Conservation (phyloP, 2,329 filamentous ascomycete genomes). For the Aaosphaeria arxii region DNA sequence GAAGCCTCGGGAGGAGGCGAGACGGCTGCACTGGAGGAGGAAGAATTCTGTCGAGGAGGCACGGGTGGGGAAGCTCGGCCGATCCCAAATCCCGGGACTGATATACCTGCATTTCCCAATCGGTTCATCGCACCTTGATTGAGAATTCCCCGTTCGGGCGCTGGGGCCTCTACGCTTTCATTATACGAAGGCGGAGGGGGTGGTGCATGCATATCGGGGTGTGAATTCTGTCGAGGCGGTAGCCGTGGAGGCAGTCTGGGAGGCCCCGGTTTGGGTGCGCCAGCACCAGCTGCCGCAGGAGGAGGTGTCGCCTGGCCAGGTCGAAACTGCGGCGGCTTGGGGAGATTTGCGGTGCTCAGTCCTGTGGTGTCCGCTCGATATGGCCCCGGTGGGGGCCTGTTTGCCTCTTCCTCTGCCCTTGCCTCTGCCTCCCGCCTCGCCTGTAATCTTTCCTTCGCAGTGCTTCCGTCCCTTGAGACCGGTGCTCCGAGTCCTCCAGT, state of each 20-base stretch:
- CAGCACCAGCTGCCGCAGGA: conserved; percentile 19
- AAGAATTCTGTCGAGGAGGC: conserved; percentile 23
- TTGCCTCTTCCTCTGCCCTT: conserved; percentile 34
- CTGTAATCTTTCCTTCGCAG: conserved; percentile 36
- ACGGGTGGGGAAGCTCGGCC: conserved; percentile 43
- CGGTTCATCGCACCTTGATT: conserved; percentile 63
- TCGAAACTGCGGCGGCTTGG: conserved; percentile 64
- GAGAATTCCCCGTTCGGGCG: conserved; percentile 39
- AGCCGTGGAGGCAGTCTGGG: conserved; percentile 65
- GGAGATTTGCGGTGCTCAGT: conserved; percentile 64
- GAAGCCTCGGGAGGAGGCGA: conserved; percentile 7
- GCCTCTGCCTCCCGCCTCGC: conserved; percentile 30
- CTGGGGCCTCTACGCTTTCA: conserved; percentile 29
- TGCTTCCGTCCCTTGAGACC: conserved; percentile 35
- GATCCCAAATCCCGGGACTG: conserved; percentile 76
- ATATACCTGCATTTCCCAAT: conserved; percentile 71
- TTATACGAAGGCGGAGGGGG: conserved; percentile 50
- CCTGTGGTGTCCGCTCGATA: conserved; percentile 71
- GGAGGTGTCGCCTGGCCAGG: conserved; percentile 27
- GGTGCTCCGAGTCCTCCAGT: conserved; percentile 35
- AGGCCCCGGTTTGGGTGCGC: conserved; percentile 35
- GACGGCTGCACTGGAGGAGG: conserved; percentile 24
- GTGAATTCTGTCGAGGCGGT: conserved; percentile 64
- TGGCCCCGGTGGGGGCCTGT: conserved; percentile 54
- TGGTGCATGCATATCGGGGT: conserved; percentile 44